These are phyloP conservation scores for Mycothermus thermophilus DNA, from an alignment of 495 filamentous ascomycete species.

Conservation along the genomic window DNA sequence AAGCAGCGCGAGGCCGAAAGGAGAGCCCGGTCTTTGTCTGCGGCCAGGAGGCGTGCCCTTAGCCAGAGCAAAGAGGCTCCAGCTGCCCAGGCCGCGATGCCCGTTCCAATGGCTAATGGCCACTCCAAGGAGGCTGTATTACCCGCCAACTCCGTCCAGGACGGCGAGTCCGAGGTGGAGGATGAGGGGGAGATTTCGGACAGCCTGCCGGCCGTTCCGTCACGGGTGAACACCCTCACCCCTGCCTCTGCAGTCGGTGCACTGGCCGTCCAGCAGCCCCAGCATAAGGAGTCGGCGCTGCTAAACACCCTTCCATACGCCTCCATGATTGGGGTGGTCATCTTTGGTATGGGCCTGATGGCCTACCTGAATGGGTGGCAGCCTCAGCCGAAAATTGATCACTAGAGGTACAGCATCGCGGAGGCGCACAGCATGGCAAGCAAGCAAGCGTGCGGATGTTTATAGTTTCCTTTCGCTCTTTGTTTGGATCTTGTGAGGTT, in stretches of 20 bases:
- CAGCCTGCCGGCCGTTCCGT: not conserved
- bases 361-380: slow-evolving; percentile 86
- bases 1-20: slow-evolving; percentile 18
- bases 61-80: slow-evolving; percentile 3
- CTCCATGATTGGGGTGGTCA: slow-evolving; percentile 76
- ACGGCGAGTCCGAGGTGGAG: slow-evolving; percentile 11
- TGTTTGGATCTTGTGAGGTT: too few species aligned
- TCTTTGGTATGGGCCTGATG: slow-evolving; percentile 86
- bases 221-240: not conserved
- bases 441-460: too few species aligned
- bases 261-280: slow-evolving; percentile 3
- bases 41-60: slow-evolving; percentile 4
- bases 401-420: slow-evolving; percentile 2
- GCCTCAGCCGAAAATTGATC: slow-evolving; percentile 21
- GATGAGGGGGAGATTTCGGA: not conserved
- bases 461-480: too few species aligned
- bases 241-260: not conserved
- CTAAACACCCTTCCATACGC: slow-evolving; percentile 66
- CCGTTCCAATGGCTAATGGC: not conserved
- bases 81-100: not conserved
- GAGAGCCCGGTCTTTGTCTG: slow-evolving; percentile 12
- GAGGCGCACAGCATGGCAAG: too few species aligned
- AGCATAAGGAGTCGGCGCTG: slow-evolving; percentile 27
- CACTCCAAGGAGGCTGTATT: too few species aligned
- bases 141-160: not conserved